Conservation (phyloP, 2,329 filamentous ascomycete genomes). For the Aspergillus sp. region DNA sequence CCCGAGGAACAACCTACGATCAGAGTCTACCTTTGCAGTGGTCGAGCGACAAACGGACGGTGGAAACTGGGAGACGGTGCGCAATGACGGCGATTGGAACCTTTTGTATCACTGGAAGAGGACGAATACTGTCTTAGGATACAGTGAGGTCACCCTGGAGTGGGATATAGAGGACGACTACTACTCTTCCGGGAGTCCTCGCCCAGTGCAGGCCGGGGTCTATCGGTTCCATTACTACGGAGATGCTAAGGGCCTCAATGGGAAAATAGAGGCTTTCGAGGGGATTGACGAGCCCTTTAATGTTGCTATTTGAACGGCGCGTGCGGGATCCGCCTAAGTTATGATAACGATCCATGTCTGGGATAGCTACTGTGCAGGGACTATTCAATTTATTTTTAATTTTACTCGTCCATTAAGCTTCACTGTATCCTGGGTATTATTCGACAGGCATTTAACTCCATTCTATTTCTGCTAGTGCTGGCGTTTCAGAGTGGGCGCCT, state of each 20-base stretch:
- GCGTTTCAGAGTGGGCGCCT: slow-evolving; percentile 11
- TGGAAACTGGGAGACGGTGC: slow-evolving; percentile 63
- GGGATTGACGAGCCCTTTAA: slow-evolving; percentile 58
- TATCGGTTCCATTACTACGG: slow-evolving; percentile 85
- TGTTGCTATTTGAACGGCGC: slow-evolving; percentile 20
- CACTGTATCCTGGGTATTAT: background rate
- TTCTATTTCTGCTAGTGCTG: slow-evolving; percentile 3
- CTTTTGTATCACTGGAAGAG: slow-evolving; percentile 78
- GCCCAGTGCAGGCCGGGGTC: slow-evolving; percentile 52
- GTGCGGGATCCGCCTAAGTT: background rate
- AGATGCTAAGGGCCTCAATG: slow-evolving; percentile 68
- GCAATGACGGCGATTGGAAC: slow-evolving; percentile 79
- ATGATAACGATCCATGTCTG: background rate
- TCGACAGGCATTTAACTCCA: background rate
- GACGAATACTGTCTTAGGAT: slow-evolving; percentile 66
- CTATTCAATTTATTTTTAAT: background rate
- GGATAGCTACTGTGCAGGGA: background rate
- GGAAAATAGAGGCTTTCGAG: slow-evolving; percentile 66
- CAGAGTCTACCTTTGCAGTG: slow-evolving; percentile 74
- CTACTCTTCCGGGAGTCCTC: slow-evolving; percentile 38
- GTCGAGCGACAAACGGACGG: slow-evolving; percentile 62
- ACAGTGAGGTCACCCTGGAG: slow-evolving; percentile 73
- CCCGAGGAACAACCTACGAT: slow-evolving; percentile 80
- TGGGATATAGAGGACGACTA: slow-evolving; percentile 73
- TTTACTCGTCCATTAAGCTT: background rate